These are phyloP conservation scores for Apiospora saccharicola DNA, from an alignment of 2,329 filamentous ascomycete genomes.

Conservation along the genomic window DNA sequence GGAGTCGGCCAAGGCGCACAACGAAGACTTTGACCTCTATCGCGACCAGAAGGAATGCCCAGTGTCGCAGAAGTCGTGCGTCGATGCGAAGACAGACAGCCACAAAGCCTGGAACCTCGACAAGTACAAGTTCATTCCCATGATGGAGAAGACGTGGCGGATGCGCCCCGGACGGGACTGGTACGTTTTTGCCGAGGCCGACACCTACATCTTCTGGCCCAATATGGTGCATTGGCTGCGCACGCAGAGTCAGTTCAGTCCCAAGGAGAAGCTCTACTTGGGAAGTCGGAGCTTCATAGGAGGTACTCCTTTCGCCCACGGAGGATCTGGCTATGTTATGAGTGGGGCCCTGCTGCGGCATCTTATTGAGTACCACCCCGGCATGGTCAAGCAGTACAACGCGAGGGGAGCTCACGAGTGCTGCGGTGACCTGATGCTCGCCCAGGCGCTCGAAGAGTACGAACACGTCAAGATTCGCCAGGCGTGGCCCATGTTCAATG, in stretches of 20 bases:
- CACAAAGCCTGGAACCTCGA: slow-evolving; percentile 60
- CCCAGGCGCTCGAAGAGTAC: slow-evolving; percentile 55
- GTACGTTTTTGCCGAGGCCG: slow-evolving; percentile 67
- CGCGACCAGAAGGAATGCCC: slow-evolving; percentile 54
- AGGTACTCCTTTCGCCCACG: slow-evolving; percentile 60
- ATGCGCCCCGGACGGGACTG: slow-evolving; percentile 61
- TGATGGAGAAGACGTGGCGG: slow-evolving; percentile 62
- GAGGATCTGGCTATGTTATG: slow-evolving; percentile 65
- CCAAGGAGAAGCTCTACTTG: slow-evolving; percentile 54
- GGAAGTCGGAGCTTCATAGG: slow-evolving; percentile 58
- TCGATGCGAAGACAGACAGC: slow-evolving; percentile 42
- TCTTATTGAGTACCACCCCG: slow-evolving; percentile 52
- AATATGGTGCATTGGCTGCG: slow-evolving; percentile 60
- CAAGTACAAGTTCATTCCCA: slow-evolving; percentile 69
- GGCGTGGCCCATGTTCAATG: slow-evolving; percentile 62
- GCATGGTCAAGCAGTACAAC: slow-evolving; percentile 56
- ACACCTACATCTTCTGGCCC: slow-evolving; percentile 64
- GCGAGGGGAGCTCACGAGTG: slow-evolving; percentile 51
- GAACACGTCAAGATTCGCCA: slow-evolving; percentile 52
- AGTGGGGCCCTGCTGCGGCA: slow-evolving; percentile 59
- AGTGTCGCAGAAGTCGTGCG: slow-evolving; percentile 54
- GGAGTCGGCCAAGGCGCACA: slow-evolving; percentile 47
- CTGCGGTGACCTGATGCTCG: slow-evolving; percentile 61
- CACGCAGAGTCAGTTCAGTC: slow-evolving; percentile 48
- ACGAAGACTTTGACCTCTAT: slow-evolving; percentile 54